A percentile compares a stretch with the other conserved stretches of the same genome.
Conservation (phyloP, 148 eudicot species). For the Chenopodium suecicum region DNA sequence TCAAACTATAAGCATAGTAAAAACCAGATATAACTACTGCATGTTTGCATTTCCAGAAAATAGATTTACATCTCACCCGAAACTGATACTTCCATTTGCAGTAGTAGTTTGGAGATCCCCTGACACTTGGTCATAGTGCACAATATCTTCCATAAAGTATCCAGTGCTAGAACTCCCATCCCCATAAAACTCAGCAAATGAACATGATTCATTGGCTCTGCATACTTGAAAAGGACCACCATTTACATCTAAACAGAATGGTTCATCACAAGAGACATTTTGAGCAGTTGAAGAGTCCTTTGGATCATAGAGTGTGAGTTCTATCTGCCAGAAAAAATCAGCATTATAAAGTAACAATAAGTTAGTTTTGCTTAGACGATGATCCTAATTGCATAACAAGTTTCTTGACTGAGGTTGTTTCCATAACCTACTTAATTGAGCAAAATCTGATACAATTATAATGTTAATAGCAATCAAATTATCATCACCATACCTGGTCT, state of each 20-base stretch:
- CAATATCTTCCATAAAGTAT: constrained; percentile 77
- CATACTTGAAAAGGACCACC: constrained; percentile 60
- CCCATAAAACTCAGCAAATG: constrained; percentile 70
- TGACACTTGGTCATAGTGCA: constrained; percentile 89
- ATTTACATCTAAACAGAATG: constrained; percentile 64
- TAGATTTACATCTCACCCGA: constrained; percentile 57
- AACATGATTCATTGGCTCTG: constrained; percentile 57
- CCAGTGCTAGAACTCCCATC: constrained; percentile 90
- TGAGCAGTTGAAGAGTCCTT: constrained; percentile 62
- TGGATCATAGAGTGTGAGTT: constrained; percentile 70
- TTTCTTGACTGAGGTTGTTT: not conserved
- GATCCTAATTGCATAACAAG: not conserved
- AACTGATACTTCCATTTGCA: constrained; percentile 81
- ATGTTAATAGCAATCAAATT: not conserved
- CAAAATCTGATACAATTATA: not conserved
- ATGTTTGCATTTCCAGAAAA: constrained; percentile 3
- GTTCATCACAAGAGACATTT: constrained; percentile 50
- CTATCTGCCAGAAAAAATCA: constrained; percentile 54
- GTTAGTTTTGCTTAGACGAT: not conserved
- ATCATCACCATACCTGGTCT: not conserved
- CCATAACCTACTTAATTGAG: not conserved
- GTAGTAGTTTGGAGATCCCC: constrained; percentile 85
- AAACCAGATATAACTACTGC: not conserved
- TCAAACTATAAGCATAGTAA: not conserved
- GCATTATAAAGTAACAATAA: not conserved